Conservation (phyloP, 331 rosid genomes). For the Malus hybrid region DNA sequence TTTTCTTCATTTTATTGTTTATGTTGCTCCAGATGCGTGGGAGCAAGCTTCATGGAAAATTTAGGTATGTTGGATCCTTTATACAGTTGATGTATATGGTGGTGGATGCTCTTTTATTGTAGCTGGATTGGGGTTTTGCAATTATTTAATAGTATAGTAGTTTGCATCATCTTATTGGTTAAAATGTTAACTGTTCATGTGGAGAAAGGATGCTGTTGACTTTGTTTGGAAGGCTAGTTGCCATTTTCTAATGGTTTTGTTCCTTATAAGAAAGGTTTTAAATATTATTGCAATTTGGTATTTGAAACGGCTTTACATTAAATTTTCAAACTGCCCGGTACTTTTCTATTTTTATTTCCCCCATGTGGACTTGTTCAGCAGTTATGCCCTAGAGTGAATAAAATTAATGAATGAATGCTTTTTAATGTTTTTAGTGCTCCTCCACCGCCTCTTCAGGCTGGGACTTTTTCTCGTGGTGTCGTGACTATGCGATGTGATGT, state of each 20-base stretch:
- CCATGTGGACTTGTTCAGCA: constrained; percentile 7
- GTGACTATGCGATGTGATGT: constrained; percentile 99
- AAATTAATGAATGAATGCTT: constrained; percentile 14
- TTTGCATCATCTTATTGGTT: not conserved
- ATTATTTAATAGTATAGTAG: not conserved
- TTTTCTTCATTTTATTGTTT: constrained; percentile 5
- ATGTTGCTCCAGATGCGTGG: constrained; percentile 73
- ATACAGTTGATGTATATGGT: constrained; percentile 13
- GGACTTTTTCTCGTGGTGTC: constrained; percentile 96
- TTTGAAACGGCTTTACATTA: not conserved
- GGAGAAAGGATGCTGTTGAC: not conserved
- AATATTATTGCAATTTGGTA: not conserved
- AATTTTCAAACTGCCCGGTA: not conserved
- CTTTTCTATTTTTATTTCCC: not conserved
- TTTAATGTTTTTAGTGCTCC: constrained; percentile 68
- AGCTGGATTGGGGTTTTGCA: not conserved
- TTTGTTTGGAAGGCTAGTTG: not conserved
- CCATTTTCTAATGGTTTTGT: not conserved
- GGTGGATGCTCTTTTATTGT: not conserved
- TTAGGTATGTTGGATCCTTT: constrained; percentile 51
- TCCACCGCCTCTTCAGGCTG: constrained; percentile 98
- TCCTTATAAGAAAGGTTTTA: not conserved
- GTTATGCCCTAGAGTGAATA: constrained; percentile 6
- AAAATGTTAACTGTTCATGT: not conserved
- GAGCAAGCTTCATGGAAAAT: constrained; percentile 94